Conservation (phyloP, 176 grass and related monocot species). For the Ensete ventricosum region DNA sequence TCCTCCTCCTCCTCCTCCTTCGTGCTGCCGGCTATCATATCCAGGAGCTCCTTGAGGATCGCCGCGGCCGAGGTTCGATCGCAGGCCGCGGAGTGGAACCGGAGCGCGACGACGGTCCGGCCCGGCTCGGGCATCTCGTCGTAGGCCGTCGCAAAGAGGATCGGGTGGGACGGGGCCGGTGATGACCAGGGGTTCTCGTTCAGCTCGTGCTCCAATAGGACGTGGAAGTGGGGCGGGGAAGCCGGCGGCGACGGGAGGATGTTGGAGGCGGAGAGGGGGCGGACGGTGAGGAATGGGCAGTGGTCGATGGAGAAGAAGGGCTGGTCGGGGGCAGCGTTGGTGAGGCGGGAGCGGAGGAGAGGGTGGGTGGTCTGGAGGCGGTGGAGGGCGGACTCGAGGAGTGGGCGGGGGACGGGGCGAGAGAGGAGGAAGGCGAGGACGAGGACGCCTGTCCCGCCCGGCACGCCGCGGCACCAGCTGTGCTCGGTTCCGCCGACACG, state of each 20-base stretch:
- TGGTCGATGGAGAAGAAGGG: constrained; percentile 37
- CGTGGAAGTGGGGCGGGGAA: constrained; percentile 29
- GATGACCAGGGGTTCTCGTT: constrained; percentile 62
- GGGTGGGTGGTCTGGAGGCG: constrained; percentile 49
- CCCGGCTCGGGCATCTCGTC: constrained; percentile 16
- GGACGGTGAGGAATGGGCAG: neutral
- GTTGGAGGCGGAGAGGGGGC: neutral
- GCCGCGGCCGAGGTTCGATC: constrained; percentile 42
- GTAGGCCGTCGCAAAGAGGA: constrained; percentile 57
- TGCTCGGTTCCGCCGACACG: constrained; percentile 51
- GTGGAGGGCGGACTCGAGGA: constrained; percentile 31
- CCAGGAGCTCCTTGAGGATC: constrained; percentile 46
- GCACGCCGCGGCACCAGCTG: constrained; percentile 59
- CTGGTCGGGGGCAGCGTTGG: constrained; percentile 23
- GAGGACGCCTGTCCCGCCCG: constrained; percentile 69
- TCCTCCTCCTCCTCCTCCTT: constrained; percentile 26
- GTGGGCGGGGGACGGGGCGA: constrained; percentile 14
- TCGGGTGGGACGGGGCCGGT: constrained; percentile 17
- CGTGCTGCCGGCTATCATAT: constrained; percentile 22
- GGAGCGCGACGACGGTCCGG: constrained; percentile 38
- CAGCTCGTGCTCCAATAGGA: constrained; percentile 74
- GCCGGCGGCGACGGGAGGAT: constrained; percentile 12
- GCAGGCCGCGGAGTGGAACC: constrained; percentile 65
- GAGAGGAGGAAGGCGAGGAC: constrained; percentile 55
- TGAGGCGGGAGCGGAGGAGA: constrained; percentile 43